Evolutionary conservation across 176 grass and related monocot species (phyloP).

Genomic region (Avena atlantica): DNA sequence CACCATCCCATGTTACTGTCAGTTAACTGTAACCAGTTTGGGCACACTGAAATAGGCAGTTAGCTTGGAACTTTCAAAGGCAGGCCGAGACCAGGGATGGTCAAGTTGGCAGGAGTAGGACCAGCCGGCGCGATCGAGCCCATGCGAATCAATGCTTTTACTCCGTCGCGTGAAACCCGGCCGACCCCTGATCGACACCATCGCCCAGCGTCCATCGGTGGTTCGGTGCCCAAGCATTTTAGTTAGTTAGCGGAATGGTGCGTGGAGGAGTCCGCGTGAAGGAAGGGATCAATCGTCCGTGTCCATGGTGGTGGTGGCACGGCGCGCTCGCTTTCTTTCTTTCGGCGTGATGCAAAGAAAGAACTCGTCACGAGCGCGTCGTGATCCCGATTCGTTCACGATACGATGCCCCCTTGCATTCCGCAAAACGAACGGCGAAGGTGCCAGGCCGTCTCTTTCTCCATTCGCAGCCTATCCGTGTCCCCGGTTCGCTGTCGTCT

Average conservation of each 20-base stretch:
- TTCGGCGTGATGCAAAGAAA: no score
- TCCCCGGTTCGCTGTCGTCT: neutral
- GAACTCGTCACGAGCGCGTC: neutral
- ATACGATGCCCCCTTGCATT: neutral
- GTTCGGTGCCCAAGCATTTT: neutral
- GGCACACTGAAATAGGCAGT: neutral
- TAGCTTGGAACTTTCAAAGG: neutral
- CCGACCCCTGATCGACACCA: neutral
- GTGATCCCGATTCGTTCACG: neutral
- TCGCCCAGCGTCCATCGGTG: neutral
- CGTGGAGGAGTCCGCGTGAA: constrained; percentile 3
- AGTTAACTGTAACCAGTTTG: neutral
- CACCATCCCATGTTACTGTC: neutral
- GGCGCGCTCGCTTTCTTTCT: no score
- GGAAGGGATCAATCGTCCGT: neutral
- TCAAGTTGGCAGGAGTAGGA: neutral
- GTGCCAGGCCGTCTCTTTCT: neutral
- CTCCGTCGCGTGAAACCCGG: neutral
- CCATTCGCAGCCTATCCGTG: neutral
- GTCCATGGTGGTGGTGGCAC: no score
- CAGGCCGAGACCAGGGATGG: neutral
- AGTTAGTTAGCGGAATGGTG: neutral
- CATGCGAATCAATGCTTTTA: neutral
- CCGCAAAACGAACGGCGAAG: neutral
- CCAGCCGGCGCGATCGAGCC: neutral